These are phyloP conservation scores for Plantago elongata DNA, from an alignment of 257 asterid genomes.

Conservation along the genomic window DNA sequence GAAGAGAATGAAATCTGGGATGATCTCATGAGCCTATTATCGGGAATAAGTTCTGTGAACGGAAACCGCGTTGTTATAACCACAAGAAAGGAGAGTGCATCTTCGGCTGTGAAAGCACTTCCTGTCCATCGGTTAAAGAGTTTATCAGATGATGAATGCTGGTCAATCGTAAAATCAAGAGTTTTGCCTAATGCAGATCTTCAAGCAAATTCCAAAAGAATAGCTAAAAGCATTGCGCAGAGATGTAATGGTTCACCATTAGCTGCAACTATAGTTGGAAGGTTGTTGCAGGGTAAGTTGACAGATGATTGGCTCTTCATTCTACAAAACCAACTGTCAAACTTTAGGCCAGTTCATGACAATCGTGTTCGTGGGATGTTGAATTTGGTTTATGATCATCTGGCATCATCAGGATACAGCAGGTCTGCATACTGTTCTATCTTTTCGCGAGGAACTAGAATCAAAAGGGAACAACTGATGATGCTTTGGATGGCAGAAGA, in stretches of 20 bases:
- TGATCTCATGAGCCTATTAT: conserved; percentile 1
- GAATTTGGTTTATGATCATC: conserved; percentile 8
- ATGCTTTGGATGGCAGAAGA: conserved; percentile 11
- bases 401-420: not conserved
- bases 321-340: conserved; percentile 6
- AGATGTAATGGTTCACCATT: conserved; percentile 28
- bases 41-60: not conserved
- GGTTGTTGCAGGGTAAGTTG: not conserved
- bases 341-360: not conserved
- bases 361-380: not conserved
- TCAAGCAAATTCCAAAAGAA: not conserved
- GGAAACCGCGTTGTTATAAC: conserved; percentile 16
- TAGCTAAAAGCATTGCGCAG: conserved; percentile 11
- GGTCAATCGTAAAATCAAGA: conserved; percentile 20
- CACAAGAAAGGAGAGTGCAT: conserved; percentile 6
- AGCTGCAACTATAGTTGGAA: conserved; percentile 17
- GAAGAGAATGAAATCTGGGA: conserved; percentile 12
- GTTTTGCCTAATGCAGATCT: conserved; percentile 18
- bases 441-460: not conserved
- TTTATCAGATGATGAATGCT: conserved; percentile 21
- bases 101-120: conserved; percentile 5
- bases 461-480: conserved; percentile 1
- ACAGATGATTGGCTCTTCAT: conserved; percentile 17
- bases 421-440: conserved; percentile 13
- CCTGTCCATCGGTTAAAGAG: not conserved